Base-by-base conservation (phyloP, 805 yeast species). In the Torulaspora gathmanii region DNA sequence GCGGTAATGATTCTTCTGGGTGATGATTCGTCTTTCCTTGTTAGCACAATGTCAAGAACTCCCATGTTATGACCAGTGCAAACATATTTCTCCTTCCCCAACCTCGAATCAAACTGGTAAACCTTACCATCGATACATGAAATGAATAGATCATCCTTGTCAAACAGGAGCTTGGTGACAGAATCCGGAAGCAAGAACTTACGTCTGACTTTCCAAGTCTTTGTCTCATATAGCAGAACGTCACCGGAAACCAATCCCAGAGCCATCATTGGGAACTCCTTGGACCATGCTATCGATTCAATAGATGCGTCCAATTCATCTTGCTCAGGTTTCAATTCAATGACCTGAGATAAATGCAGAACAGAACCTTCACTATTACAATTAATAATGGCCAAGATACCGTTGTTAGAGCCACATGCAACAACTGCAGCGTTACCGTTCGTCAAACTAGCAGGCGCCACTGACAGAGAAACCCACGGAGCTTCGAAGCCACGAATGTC, bases 61-160 rank as follows among this genome's bases (percentile, higher is more conserved):
- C 98, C 98, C 85, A 86, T 86, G 66, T 84, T 85, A 65, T 93
- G 99, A 17, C 99, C 99, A 33, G 80, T 79, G 52, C 95, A 93
- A 27, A 75, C 83, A 69, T 83, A 85, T 47, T 83, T 67, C 57
- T 79, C 82, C 48, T 77, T 79, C 46, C 95, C 95, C 2, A 89
- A 83, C 69, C 96, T 82, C 5, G 85, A 82, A 65, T 93, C 97
- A 85, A 88, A 89, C 64, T 83, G 81, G 67, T 82, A 83, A 28
- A 93, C 78, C 54, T 77, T 78, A 46, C 98, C 97, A 61, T 89
- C 85, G 82, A 87, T 86, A 45, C 86, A 78, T 4, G 88, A 73
- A 0, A 83, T 93, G 30, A 84, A 67, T 45, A 93, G 70, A 25
- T 81, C 70, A 25, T 73, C 72, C 20, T 62, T 55, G 11, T 86